phyloP scores from a whole-genome alignment of 1,284 basidiomycete species.

The Naganishia sp. region DNA sequence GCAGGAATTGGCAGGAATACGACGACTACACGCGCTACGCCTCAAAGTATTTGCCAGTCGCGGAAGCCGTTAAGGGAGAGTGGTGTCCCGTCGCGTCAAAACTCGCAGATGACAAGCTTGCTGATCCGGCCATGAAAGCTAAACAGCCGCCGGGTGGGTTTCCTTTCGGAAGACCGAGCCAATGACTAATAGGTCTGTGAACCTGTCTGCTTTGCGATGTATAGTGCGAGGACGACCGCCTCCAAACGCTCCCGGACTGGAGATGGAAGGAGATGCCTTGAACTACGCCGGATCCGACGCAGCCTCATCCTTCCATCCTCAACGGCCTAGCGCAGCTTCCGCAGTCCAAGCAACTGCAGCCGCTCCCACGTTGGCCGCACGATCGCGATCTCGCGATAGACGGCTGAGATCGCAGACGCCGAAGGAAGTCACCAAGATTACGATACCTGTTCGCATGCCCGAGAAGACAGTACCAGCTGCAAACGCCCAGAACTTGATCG shows the following conservation, averaged over 20 bases:
- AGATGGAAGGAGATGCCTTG: not conserved
- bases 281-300: not conserved
- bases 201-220: no score
- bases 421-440: not conserved
- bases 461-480: not conserved
- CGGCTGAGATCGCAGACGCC: not conserved
- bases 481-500: no score
- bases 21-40: not conserved
- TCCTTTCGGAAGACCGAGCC: no score
- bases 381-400: not conserved
- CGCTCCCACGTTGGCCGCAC: not conserved
- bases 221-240: no score
- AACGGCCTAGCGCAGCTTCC: no score
- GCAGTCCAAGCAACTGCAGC: not conserved
- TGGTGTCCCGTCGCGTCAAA: constrained; percentile 11
- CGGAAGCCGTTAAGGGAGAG: not conserved
- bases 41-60: not conserved
- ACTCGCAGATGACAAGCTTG: constrained; percentile 11
- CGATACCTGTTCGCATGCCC: not conserved
- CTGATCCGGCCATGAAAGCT: not conserved
- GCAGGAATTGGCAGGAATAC: constrained; percentile 7
- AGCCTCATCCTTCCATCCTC: not conserved
- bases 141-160: not conserved
- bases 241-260: no score
- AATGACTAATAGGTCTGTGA: no score